Evolutionary conservation across 2,329 filamentous ascomycete genomes (phyloP), one percentile per base, ranked within the genome.

Genomic region (Aspergillus pseudoterreus): DNA sequence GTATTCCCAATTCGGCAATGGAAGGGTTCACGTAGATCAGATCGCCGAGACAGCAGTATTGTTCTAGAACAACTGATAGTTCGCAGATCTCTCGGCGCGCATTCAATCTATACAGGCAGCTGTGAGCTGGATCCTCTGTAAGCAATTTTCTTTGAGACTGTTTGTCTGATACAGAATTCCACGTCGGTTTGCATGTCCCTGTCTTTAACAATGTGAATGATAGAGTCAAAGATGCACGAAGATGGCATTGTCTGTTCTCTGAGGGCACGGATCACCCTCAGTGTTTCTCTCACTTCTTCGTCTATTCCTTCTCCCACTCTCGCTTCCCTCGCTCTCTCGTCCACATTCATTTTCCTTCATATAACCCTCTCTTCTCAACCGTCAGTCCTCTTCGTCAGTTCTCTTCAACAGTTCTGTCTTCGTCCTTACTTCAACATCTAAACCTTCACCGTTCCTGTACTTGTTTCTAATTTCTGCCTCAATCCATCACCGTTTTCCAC

Each of bases 281-380:
- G 15, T 38, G 14, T 38, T 38, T 38, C 35, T 38, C 35, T 8
- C 6, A 17, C 15, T 4, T 38, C 12, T n/a, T 38, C 14, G 6
- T 17, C 24, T 42, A 14, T 36, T 42, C 36, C 21, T 33, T 22
- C 22, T 19, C 30, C 19, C 21, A 35, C 30, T 45, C n/a, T 42
- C 19, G 27, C 12, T 44, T 45, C 24, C 39, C 33, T 33, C 22
- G 47, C 42, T 45, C 24, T 43, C 33, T 33, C 22, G 47, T 47
- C n/a, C 21, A 9, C 4, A 17, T 24, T 14, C 41, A 6, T 4
- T 11, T 30, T 30, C 8, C 27, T 30, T 30, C 27, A 30, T 30
- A 30, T 30, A 30, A 30, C 27, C 10, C 41, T 43, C 27, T 30
- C 27, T 32, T 22, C 22, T 22, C 22, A 1, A 22, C 22, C 24